These are phyloP conservation scores for Pichiaceae sp. DNA, from an alignment of 1,139 yeast species.

Conservation along the genomic window DNA sequence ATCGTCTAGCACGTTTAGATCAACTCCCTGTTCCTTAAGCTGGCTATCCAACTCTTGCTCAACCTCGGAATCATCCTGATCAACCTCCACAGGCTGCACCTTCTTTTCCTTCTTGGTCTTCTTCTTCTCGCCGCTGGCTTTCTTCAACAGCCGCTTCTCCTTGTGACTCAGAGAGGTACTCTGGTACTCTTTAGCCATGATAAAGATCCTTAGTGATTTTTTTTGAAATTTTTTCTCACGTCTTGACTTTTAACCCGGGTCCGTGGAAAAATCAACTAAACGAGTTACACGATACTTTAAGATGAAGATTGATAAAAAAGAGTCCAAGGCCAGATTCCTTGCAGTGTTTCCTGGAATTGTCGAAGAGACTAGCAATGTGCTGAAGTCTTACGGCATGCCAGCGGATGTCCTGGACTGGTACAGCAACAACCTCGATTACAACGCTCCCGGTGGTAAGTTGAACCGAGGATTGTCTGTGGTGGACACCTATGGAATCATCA, in stretches of 20 bases:
- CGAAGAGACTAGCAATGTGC: slow-evolving; percentile 58
- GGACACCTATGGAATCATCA: slow-evolving; percentile 81
- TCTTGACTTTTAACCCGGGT: not conserved
- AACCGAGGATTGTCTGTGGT: slow-evolving; percentile 95
- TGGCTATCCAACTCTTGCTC: slow-evolving; percentile 41
- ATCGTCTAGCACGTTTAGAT: slow-evolving; percentile 45
- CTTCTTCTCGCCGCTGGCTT: slow-evolving; percentile 27
- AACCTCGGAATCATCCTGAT: slow-evolving; percentile 40
- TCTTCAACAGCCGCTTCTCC: slow-evolving; percentile 52
- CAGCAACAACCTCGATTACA: slow-evolving; percentile 64
- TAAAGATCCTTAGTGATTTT: not conserved
- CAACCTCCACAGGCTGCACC: slow-evolving; percentile 29
- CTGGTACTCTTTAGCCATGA: slow-evolving; percentile 11
- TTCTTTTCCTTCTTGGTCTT: slow-evolving; percentile 37
- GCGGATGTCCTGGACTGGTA: slow-evolving; percentile 85
- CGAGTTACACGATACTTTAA: not conserved
- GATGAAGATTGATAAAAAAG: slow-evolving; percentile 27
- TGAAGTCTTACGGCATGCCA: slow-evolving; percentile 72
- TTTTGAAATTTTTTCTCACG: not conserved
- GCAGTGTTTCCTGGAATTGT: slow-evolving; percentile 72
- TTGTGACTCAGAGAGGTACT: slow-evolving; percentile 41
- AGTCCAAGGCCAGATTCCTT: slow-evolving; percentile 56
- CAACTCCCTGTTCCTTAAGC: slow-evolving; percentile 25
- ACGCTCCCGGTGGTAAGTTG: slow-evolving; percentile 94
- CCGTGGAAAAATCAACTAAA: not conserved